Evolutionary conservation across 192 early-diverging fungal genomes (phyloP), one percentile per base, ranked within the genome.

Genomic region (Coemansia interrupta): DNA sequence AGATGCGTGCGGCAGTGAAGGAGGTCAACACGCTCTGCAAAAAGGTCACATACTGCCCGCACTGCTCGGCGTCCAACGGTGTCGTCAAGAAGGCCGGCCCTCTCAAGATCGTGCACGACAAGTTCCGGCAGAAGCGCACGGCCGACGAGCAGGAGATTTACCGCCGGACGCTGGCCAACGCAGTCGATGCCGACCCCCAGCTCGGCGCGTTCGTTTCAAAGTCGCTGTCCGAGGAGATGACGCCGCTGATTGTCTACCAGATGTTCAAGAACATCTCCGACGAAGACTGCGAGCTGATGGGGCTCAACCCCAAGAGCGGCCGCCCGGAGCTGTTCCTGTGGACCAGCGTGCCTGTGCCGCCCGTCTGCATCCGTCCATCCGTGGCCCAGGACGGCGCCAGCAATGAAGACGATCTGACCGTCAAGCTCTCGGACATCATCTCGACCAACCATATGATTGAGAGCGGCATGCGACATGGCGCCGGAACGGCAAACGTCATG

Each of bases 361-460:
- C 97, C 17, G 90, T 90, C 10, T 92, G 90, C 68, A 93, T 99
- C 64, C 90, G 97, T 17, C 95, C 97, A 0, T 95, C 93, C 3
- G 89, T 99, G 30, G 88, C 89, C 6, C 91, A 93, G 73, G 95
- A 99, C 61, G 91, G 89, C 54, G 87, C 90, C 53, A 96, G 90
- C 80, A 96, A 89, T 47, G 95, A 99, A 70, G 97, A 99, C 55
- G 95, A 97, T 69, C 76, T 99, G 61, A 99, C 97, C 1, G 93
- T 92, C 28, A 91, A 98, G 60, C 71, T 95, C 32, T 90, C 91
- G 0, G 97, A 99, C 66, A 94, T 99, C 29, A 87, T 97, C 41
- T 89, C 90, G 45, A 90, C 89, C 43, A 99, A 94, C 60, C 80
- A 86, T 11, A 82, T 87, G 38, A 89, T 93, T 53, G 65, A 63